phyloP scores from a whole-genome alignment of 1,139 yeast species.

The Nadsonia starkeyi-henricii region DNA sequence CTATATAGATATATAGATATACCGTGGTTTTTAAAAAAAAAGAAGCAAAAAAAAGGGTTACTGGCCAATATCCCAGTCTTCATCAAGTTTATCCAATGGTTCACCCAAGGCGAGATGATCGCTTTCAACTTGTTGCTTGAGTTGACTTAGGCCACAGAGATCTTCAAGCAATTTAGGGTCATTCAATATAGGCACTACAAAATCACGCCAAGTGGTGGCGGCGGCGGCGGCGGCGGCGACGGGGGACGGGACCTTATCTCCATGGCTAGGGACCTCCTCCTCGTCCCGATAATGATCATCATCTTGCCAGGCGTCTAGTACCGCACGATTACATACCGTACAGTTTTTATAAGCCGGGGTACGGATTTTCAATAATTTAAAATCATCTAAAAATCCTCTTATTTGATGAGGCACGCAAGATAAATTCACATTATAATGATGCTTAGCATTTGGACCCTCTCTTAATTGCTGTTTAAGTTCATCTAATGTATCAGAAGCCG shows the following conservation, averaged over 20 bases:
- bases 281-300: too few relatives aligned
- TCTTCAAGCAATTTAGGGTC: conserved; percentile 56
- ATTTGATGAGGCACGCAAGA: conserved; percentile 59
- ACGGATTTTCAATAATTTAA: conserved; percentile 45
- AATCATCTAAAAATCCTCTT: conserved; percentile 65
- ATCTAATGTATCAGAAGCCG: conserved; percentile 19
- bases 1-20: too few relatives aligned
- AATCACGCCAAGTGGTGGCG: conserved; percentile 16
- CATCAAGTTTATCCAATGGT: conserved; percentile 11
- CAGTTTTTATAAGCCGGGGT: conserved; percentile 67
- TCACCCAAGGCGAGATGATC: conserved; percentile 30
- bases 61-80: conserved; percentile 3
- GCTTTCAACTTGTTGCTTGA: conserved; percentile 58
- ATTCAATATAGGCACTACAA: conserved; percentile 54
- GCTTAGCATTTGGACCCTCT: too few relatives aligned
- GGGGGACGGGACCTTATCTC: too few relatives aligned
- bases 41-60: too few relatives aligned
- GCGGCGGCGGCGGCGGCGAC: too few relatives aligned
- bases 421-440: conserved; percentile 1
- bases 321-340: conserved; percentile 65
- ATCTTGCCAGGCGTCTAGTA: conserved; percentile 35
- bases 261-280: too few relatives aligned
- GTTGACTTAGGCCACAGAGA: conserved; percentile 58
- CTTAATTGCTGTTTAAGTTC: conserved; percentile 8
- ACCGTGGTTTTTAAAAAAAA: too few relatives aligned